These are phyloP conservation scores for Penicillium sp. DNA, from an alignment of 2,329 filamentous ascomycete species.

Conservation along the genomic window DNA sequence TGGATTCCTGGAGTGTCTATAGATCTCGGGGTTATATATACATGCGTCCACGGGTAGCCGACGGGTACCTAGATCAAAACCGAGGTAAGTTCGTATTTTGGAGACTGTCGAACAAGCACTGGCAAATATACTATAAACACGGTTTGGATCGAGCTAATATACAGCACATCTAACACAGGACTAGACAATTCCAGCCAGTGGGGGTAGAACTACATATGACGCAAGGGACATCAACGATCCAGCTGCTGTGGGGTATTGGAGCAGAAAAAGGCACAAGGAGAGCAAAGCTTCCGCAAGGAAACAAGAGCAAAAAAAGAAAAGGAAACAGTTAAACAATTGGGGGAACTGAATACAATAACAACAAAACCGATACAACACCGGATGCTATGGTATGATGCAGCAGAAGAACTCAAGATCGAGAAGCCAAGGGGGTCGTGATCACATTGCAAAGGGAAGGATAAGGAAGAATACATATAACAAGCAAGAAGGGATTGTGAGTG, in stretches of 20 bases:
- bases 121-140: background rate
- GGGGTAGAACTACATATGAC: constrained; percentile 19
- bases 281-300: background rate
- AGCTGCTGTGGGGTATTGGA: constrained; percentile 21
- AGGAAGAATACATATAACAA: constrained; percentile 6
- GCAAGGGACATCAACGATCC: constrained; percentile 11
- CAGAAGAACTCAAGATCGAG: constrained; percentile 19
- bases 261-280: constrained; percentile 3
- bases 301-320: background rate
- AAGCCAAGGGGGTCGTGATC: constrained; percentile 23
- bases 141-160: constrained; percentile 24
- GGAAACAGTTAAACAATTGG: background rate
- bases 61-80: background rate
- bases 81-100: background rate
- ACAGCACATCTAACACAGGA: constrained; percentile 29
- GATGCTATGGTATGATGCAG: constrained; percentile 25
- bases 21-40: background rate
- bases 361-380: constrained; percentile 21
- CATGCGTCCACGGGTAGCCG: background rate
- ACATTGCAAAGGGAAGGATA: constrained; percentile 17
- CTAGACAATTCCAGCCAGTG: constrained; percentile 11
- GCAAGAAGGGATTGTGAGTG: background rate
- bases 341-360: constrained; percentile 6
- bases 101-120: background rate
- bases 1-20: background rate